Evolutionary conservation across 1,139 yeast species (phyloP).

Genomic region (Geotrichum reessii): DNA sequence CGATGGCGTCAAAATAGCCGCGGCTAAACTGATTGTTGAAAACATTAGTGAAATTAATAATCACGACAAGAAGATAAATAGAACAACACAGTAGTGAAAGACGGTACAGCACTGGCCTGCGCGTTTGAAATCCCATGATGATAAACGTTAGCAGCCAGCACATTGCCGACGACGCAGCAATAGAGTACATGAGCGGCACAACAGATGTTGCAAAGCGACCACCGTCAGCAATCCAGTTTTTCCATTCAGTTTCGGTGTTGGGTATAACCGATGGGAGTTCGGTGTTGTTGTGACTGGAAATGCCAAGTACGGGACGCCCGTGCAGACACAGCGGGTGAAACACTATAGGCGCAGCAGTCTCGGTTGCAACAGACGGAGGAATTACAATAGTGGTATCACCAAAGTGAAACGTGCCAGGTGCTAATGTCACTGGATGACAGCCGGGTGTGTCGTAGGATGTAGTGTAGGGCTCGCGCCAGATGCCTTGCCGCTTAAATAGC

Average conservation of each 20-base stretch:
- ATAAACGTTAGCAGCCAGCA: constrained; percentile 60
- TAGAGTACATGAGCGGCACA: constrained; percentile 49
- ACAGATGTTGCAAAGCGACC: constrained; percentile 11
- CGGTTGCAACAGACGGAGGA: constrained; percentile 12
- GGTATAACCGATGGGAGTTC: constrained; percentile 4
- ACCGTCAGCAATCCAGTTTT: constrained; percentile 20
- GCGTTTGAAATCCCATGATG: constrained; percentile 43
- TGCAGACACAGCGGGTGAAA: constrained; percentile 16
- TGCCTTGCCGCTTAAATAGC: constrained; percentile 2
- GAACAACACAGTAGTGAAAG: constrained; percentile 23
- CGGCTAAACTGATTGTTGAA: constrained; percentile 44
- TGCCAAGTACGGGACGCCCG: constrained; percentile 23
- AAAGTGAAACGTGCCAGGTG: constrained; percentile 19
- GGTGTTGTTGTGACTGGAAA: background rate
- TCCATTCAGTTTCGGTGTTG: constrained; percentile 19
- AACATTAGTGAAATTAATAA: constrained; percentile 46
- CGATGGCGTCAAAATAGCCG: constrained; percentile 52
- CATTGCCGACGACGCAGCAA: constrained; percentile 60
- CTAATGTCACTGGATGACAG: constrained; percentile 20
- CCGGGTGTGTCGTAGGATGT: constrained; percentile 16
- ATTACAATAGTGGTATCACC: constrained; percentile 10
- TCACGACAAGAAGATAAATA: constrained; percentile 44
- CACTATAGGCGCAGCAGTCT: constrained; percentile 17
- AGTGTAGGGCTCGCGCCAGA: constrained; percentile 13
- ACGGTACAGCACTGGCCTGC: constrained; percentile 38